phyloP scores from a whole-genome alignment of 208 protist genomes.

The Acanthamoeba polyphaga region DNA sequence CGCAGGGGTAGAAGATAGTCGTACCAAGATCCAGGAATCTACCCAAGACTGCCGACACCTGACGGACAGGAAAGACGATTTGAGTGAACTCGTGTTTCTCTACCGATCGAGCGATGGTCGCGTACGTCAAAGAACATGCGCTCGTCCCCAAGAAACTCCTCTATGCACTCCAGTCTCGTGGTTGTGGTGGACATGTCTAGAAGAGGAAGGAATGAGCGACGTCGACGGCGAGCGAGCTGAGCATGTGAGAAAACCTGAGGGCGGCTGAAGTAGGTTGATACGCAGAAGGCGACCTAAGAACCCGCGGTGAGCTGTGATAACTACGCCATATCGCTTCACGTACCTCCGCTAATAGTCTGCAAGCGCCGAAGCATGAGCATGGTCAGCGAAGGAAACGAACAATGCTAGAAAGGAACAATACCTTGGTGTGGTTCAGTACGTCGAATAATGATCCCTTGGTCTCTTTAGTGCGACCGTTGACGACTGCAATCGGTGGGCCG shows the following conservation, averaged over 20 bases:
- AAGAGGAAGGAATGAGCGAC: background rate
- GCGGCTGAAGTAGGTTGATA: constrained; percentile 55
- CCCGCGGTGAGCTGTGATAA: background rate
- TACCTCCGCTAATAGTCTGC: constrained; percentile 23
- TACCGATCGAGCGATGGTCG: background rate
- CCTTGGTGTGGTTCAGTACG: constrained; percentile 53
- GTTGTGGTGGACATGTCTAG: background rate
- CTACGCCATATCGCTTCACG: background rate
- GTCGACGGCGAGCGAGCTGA: background rate
- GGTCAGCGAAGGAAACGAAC: background rate
- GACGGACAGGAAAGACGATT: background rate
- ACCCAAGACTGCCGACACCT: background rate
- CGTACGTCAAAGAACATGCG: constrained; percentile 63
- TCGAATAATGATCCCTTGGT: background rate
- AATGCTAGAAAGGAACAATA: background rate
- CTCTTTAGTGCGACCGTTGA: constrained; percentile 29
- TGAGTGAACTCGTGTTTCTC: background rate
- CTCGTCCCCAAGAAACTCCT: constrained; percentile 43
- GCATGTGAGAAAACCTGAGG: background rate
- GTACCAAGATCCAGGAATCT: constrained; percentile 28
- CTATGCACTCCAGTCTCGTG: constrained; percentile 41
- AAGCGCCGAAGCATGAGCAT: background rate
- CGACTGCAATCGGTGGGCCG: background rate
- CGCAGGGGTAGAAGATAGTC: background rate
- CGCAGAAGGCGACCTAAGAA: background rate